Conservation (phyloP, 495 filamentous ascomycete species). For the Hypoxylon trugodes region DNA sequence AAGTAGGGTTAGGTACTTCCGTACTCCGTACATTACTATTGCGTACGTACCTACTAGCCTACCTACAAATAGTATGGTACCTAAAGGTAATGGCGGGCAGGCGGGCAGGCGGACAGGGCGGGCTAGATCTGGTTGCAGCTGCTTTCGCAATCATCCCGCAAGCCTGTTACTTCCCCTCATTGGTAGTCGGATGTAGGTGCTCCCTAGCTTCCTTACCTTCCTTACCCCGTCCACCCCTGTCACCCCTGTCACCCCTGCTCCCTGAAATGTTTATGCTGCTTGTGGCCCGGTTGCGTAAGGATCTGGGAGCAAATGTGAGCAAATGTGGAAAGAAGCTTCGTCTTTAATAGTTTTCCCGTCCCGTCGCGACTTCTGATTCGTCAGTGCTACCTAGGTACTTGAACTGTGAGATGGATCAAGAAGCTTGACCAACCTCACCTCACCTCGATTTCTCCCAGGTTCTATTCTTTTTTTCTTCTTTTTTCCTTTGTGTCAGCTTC, state of each 20-base stretch:
- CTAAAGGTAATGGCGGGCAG: too few species aligned
- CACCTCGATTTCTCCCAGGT: conserved; percentile 39
- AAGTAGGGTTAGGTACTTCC: too few species aligned
- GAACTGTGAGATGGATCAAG: conserved; percentile 40
- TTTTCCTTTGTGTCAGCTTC: conserved; percentile 26
- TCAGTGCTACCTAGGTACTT: conserved; percentile 36
- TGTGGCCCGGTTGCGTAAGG: conserved; percentile 34
- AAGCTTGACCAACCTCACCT: conserved; percentile 49
- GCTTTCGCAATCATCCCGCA: conserved; percentile 32
- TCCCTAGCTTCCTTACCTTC: conserved; percentile 24
- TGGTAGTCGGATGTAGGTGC: conserved; percentile 38
- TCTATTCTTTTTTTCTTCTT: conserved; percentile 26
- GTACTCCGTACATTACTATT: too few species aligned
- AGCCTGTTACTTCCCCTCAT: conserved; percentile 29
- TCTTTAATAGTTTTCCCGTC: conserved; percentile 45
- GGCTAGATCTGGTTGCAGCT: conserved; percentile 18
- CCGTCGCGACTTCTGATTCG: conserved; percentile 46
- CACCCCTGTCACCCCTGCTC: conserved; percentile 7
- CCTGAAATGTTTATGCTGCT: conserved; percentile 7
- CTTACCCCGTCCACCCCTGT: conserved; percentile 6
- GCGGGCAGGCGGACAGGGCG: not conserved
- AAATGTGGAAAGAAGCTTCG: conserved; percentile 38
- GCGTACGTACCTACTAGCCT: too few species aligned
- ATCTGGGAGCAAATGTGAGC: conserved; percentile 34
- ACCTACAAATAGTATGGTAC: too few species aligned